Percentiles rank a stretch among this genome's conserved stretches.
Evolutionary conservation across 1,139 yeast species (phyloP).

Genomic region (Protomyces arabidopsidicola): DNA sequence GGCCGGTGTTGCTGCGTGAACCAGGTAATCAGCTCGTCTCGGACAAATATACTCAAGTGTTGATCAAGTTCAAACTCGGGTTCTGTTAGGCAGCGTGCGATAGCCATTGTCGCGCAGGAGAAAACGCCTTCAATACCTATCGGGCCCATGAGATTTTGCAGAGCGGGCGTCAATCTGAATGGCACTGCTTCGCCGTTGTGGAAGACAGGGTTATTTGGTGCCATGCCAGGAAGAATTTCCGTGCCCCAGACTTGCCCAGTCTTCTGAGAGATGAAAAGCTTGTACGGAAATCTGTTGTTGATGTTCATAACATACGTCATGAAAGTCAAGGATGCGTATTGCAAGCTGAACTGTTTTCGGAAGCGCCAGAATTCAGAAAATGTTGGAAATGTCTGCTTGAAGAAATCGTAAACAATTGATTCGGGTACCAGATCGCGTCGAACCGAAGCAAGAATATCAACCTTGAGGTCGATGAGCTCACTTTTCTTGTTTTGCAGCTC

Average conservation of each 20-base stretch:
- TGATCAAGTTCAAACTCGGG: constrained; percentile 53
- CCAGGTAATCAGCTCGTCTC: constrained; percentile 90
- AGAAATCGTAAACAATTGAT: constrained; percentile 69
- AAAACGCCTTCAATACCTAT: constrained; percentile 86
- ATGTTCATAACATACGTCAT: constrained; percentile 94
- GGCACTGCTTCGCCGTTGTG: constrained; percentile 95
- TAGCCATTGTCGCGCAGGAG: constrained; percentile 75
- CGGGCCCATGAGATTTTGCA: constrained; percentile 90
- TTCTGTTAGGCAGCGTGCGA: constrained; percentile 82
- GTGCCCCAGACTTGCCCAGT: constrained; percentile 92
- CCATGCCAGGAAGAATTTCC: constrained; percentile 82
- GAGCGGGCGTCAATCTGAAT: constrained; percentile 91
- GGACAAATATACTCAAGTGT: constrained; percentile 72
- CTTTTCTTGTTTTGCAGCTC: constrained; percentile 76
- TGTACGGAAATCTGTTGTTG: constrained; percentile 88
- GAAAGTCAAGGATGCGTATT: constrained; percentile 91
- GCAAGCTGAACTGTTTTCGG: constrained; percentile 90
- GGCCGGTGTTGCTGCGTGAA: constrained; percentile 71
- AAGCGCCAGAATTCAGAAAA: constrained; percentile 97
- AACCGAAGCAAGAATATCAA: constrained; percentile 84
- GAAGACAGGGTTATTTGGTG: constrained; percentile 66
- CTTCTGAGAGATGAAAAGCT: constrained; percentile 72
- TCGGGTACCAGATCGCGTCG: constrained; percentile 84
- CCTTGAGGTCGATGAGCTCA: constrained; percentile 79
- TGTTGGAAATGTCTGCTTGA: constrained; percentile 59